Conservation (phyloP, 352 stramenopile species). For the Globisporangium camurandrum region DNA sequence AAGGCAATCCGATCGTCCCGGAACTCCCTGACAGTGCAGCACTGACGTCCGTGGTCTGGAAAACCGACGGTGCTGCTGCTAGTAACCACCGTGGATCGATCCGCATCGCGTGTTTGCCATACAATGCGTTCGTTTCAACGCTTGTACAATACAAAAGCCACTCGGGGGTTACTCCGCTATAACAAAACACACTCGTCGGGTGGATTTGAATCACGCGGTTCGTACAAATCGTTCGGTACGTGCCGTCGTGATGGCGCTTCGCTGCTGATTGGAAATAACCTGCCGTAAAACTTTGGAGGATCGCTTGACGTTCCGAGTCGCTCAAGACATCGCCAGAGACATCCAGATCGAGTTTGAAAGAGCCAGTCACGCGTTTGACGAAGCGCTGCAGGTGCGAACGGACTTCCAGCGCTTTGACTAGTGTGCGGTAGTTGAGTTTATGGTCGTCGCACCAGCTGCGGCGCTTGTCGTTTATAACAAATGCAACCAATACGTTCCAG, state of each 20-base stretch:
- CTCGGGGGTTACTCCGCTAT: slow-evolving; percentile 86
- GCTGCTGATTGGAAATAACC: slow-evolving; percentile 95
- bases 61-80: slow-evolving; percentile 60
- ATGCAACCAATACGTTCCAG: slow-evolving; percentile 62
- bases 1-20: slow-evolving; percentile 52
- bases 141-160: slow-evolving; percentile 99
- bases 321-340: slow-evolving; percentile 15
- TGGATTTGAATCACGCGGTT: slow-evolving; percentile 65
- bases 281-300: slow-evolving; percentile 61
- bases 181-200: slow-evolving; percentile 68
- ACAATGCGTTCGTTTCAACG: slow-evolving; percentile 97
- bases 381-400: slow-evolving; percentile 61
- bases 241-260: slow-evolving; percentile 88
- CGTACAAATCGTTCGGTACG: slow-evolving; percentile 62
- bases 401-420: slow-evolving; percentile 60
- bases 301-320: slow-evolving; percentile 16
- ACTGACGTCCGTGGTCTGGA: slow-evolving; percentile 64
- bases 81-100: slow-evolving; percentile 78
- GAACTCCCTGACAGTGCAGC: slow-evolving; percentile 56
- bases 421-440: slow-evolving; percentile 45
- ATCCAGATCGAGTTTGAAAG: slow-evolving; percentile 6
- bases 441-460: slow-evolving; percentile 74
- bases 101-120: slow-evolving; percentile 61
- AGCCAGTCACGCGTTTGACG: slow-evolving; percentile 39
- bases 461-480: slow-evolving; percentile 52